Evolutionary conservation across 2,329 filamentous ascomycete species (phyloP).

Genomic region (Clonostachys rosea): DNA sequence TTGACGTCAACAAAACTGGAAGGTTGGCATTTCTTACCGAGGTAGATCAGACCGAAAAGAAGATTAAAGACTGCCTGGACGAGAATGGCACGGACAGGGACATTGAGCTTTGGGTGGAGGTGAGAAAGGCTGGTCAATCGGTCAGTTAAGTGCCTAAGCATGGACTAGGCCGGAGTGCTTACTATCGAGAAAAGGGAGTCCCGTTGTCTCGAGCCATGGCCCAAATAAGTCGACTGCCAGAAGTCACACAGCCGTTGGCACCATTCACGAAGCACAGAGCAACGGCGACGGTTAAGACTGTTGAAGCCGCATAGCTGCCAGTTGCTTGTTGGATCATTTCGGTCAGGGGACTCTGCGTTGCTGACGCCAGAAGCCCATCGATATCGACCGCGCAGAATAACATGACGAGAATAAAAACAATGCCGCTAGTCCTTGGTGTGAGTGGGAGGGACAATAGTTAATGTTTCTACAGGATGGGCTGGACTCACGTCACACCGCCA

Average conservation of each 20-base stretch:
- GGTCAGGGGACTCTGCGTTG: slow-evolving; percentile 38
- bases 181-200: slow-evolving; percentile 21
- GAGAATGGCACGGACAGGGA: slow-evolving; percentile 33
- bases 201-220: slow-evolving; percentile 41
- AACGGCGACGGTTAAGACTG: slow-evolving; percentile 32
- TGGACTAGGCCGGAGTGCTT: no score
- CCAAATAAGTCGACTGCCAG: slow-evolving; percentile 33
- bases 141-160: no score
- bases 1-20: no score
- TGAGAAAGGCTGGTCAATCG: slow-evolving; percentile 16
- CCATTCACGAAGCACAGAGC: slow-evolving; percentile 39
- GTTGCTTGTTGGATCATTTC: slow-evolving; percentile 38
- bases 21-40: slow-evolving; percentile 6
- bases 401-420: no score
- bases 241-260: slow-evolving; percentile 36
- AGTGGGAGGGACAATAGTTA: no score
- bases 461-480: no score
- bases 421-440: no score
- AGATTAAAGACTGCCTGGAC: slow-evolving; percentile 35
- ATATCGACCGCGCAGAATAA: slow-evolving; percentile 33
- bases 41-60: slow-evolving; percentile 38
- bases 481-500: slow-evolving; percentile 9
- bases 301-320: slow-evolving; percentile 27
- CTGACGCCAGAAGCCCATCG: slow-evolving; percentile 21
- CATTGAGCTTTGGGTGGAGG: slow-evolving; percentile 28